Evolutionary conservation across 139 green algal species (phyloP).

Genomic region (Bryopsis sp.): DNA sequence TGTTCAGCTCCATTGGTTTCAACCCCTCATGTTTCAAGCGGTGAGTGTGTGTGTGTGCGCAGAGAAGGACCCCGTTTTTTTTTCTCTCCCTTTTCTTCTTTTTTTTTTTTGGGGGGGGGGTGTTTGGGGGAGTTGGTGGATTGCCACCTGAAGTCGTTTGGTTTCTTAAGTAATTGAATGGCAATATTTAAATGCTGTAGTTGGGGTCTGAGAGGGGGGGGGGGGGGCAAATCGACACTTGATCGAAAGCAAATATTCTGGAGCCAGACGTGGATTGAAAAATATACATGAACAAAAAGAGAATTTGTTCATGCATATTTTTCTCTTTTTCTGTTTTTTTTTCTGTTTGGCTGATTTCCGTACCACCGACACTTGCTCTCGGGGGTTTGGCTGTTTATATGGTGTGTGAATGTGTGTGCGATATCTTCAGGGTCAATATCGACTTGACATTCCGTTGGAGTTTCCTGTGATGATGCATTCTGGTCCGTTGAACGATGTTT

Average conservation of each 20-base stretch:
- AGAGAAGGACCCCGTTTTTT: background rate
- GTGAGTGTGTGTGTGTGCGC: background rate
- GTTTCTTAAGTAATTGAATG: too few species aligned
- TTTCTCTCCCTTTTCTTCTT: background rate
- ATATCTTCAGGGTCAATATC: background rate
- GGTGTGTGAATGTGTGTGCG: background rate
- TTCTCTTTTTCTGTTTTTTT: background rate
- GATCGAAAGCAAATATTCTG: too few species aligned
- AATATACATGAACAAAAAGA: background rate
- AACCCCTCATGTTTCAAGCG: conserved; percentile 31
- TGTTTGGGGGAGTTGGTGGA: background rate
- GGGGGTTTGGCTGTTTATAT: background rate
- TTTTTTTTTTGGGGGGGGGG: background rate
- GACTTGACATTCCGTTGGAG: conserved; percentile 7
- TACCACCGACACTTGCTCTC: background rate
- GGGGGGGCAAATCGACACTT: too few species aligned
- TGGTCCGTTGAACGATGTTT: conserved; percentile 10
- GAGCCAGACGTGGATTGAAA: too few species aligned
- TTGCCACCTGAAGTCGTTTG: background rate
- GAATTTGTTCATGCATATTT: background rate
- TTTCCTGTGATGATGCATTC: conserved; percentile 1
- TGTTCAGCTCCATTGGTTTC: conserved; percentile 33
- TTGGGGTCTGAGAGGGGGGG: background rate
- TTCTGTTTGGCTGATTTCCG: background rate
- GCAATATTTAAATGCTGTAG: background rate